Evolutionary conservation across 495 filamentous ascomycete genomes (phyloP).

Genomic region (Pyrenula aspistea): DNA sequence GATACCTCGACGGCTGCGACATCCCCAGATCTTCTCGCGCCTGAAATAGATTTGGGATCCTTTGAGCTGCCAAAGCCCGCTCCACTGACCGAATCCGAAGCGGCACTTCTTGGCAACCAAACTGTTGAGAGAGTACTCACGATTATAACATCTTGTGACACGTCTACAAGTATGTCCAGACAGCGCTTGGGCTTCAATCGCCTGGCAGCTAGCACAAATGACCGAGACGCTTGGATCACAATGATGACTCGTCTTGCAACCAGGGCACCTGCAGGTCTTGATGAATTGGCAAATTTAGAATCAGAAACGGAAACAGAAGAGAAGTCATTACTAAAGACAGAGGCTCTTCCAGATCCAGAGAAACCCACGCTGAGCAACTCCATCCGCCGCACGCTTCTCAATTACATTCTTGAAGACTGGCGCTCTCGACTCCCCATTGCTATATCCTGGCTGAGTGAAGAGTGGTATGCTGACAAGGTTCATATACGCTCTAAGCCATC

Average conservation of each 20-base stretch:
- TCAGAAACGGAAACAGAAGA: constrained; percentile 4
- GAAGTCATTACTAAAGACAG: constrained; percentile 5
- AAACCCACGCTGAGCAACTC: constrained; percentile 41
- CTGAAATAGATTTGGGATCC: constrained; percentile 47
- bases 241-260: constrained; percentile 79
- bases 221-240: constrained; percentile 84
- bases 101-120: constrained; percentile 50
- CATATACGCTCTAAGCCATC: constrained; percentile 33
- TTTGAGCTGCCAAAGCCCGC: constrained; percentile 75
- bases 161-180: constrained; percentile 35
- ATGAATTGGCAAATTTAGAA: constrained; percentile 29
- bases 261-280: constrained; percentile 56
- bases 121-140: constrained; percentile 66
- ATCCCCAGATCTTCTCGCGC: constrained; percentile 27
- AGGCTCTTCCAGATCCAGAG: constrained; percentile 5
- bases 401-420: constrained; percentile 84
- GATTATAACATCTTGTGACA: constrained; percentile 58
- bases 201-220: constrained; percentile 72
- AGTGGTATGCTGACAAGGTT: constrained; percentile 91
- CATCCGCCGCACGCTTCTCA: constrained; percentile 69
- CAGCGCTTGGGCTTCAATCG: constrained; percentile 54
- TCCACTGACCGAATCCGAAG: constrained; percentile 54
- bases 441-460: constrained; percentile 86
- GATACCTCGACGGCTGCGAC: constrained; percentile 49
- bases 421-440: constrained; percentile 73